Base-by-base conservation (phyloP, 2,329 filamentous ascomycete genomes). In the Chalaropsis thielavioides region DNA sequence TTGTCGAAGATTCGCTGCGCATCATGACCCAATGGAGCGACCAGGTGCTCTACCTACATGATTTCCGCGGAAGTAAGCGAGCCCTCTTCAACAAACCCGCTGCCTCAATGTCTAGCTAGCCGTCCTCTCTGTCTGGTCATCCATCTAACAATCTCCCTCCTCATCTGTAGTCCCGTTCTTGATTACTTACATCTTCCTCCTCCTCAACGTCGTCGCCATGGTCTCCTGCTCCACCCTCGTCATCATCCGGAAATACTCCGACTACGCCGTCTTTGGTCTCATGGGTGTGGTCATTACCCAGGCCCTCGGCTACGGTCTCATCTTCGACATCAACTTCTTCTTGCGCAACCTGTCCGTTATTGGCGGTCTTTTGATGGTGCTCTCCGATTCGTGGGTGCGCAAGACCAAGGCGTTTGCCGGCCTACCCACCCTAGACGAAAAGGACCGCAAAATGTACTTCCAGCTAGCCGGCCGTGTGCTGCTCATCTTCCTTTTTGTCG, bases 391-490 rank as follows among this genome's bases (percentile, higher is more conserved):
- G 66, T 97, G 92, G 91, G 91, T 96, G 69, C 88, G 92, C 78
- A 97, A 97, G 85, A 89, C 86, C 75, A 95, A 96, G 79, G 92
- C 92, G 2, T 96, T 96, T 68, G 94, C 94, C 60, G 94, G 94
- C 60, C 83, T 99, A 63, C 94, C 94, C 61, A 85, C 90, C 76
- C 83, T 99, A 63, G 94, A 97, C 74, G 94, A 99, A 81, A 97
- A 97, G 85, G 94, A 99, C 76, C 89, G 92, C 78, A 99, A 97
- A 83, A 97, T 97, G 92, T 99, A 99, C 82, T 95, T 99, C 79
- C 94, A 97, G 83, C 87, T 99, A 68, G 94, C 94, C 70, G 94
- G 94, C 43, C 87, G 94, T 71, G 90, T 99, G 43, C 82, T 99
- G 69, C 81, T 99, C 71, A 97, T 99, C 78, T 96, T 99, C 83